Evolutionary conservation across 2,329 filamentous ascomycete genomes (phyloP), one percentile per base, ranked within the genome.

Genomic region (Pseudogymnoascus verrucosus): DNA sequence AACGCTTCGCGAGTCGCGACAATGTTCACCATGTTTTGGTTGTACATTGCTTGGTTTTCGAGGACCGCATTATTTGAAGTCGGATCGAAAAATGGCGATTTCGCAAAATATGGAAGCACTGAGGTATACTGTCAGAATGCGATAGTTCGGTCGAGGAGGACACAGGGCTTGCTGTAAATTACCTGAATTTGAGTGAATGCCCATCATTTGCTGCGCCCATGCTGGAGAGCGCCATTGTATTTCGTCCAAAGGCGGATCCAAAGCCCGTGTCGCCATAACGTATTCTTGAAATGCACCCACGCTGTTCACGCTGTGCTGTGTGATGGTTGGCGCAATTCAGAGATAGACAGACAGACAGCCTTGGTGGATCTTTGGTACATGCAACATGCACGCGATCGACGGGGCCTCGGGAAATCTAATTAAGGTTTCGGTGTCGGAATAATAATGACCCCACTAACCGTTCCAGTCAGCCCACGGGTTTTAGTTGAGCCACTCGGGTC

Each of bases 41-140:
- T 88, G 75, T 80, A 84, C 74, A 83, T 78, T 44, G 85, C 84
- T 73, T 89, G 86, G 67, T 77, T 81, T 70, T 81, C 82, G 40
- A 89, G 77, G 37, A 87, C 78, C 67, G 82, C 83, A 73, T 89
- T 89, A 73, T 89, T 89, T 67, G 84, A 88, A 1, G 84, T 88
- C 65, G 76, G 79, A 74, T 89, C 86, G 76, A 85, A 89, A 75
- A 88, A 89, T 23, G 86, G 85, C 65, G 86, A 89, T 65, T 82
- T 78, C 68, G 85, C 82, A 68, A 89, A 89, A 76, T 89, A 89
- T 76, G 83, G 86, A 65, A 88, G 82, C 65, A 89, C 66, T 8
- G 54, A n/a, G 21, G 28, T 12, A 57, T 5, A 57, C n/a, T 34
- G 39, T 61, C 31, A 61, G 59, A 12, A 21, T 14, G 34, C 19